Base-by-base conservation (phyloP, 129 eudicot species). In the Arctium minus region DNA sequence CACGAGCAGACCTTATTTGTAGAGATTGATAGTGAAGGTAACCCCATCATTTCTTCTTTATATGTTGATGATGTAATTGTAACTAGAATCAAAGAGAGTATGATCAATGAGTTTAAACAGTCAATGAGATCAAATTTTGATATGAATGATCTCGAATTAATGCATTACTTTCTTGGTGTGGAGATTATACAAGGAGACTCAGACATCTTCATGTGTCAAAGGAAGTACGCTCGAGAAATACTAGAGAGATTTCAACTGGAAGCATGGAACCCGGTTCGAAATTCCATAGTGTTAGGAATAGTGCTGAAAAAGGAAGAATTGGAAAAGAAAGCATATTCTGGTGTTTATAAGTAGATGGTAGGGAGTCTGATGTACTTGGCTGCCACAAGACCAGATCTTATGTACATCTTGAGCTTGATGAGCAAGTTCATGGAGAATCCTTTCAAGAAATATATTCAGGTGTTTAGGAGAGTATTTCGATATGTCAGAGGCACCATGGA, bases 1-100 rank as follows among this genome's bases (percentile, higher is more conserved):
- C 53, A 32, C 46, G 72, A 83, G 60, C 75, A 30, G 9, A 75
- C 86, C 17, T 53, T 70, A 6, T 67, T 65, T 46, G 78, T 83
- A 13, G 31, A 69, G 42, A n/a, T 13, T 36, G 68, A 5, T 7
- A 50, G 8, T 31, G 32, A 27, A 22, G 5, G 7, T 4, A 36
- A 48, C 6, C 4, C 32, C 8, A 32, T 76, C 18, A 75, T 83
- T 3, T 11, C 44, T 31, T 83, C 48, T 2, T 8, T 83, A 13
- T 76, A 76, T 46, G 86, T 76, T 76, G 85, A 74, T 12, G 80
- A 75, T 42, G 30, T 69, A 2, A 22, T 80, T 18, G 17, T 67
- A 8, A 30, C 72, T 0, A 6, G 65, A 5, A 64, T 7, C 2
- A 74, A 30, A 2, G 8, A 4, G 2, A n/a, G 1, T 9, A 17